Evolutionary conservation across 73 alveolate genomes (phyloP).

Genomic region (Symbiodinium natans): DNA sequence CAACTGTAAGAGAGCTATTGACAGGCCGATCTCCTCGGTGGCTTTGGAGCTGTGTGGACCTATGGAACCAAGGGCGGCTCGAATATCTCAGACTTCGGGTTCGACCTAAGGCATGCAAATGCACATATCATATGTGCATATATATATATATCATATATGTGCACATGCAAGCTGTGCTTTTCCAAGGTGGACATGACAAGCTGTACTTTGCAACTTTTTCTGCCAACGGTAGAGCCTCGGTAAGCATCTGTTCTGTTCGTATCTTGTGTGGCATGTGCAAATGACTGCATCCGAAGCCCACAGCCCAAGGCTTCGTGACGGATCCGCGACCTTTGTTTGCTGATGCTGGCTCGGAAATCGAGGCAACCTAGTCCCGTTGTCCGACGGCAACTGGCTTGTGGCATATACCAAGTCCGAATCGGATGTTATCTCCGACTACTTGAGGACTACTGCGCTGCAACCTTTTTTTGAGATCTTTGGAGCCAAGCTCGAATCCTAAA

Average conservation of each 20-base stretch:
- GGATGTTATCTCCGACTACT: constrained; percentile 22
- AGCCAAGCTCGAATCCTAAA: too few relatives aligned
- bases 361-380: constrained; percentile 8
- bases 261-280: too few relatives aligned
- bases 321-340: not conserved
- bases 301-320: not conserved
- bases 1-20: too few relatives aligned
- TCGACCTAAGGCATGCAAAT: too few relatives aligned
- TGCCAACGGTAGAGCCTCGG: constrained; percentile 2
- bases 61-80: constrained; percentile 5
- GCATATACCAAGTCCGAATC: not conserved
- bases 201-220: not conserved
- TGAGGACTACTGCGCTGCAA: too few relatives aligned
- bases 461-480: not conserved
- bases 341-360: constrained; percentile 1
- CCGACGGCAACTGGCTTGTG: constrained; percentile 26
- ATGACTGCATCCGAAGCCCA: too few relatives aligned
- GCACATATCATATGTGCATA: too few relatives aligned
- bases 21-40: not conserved
- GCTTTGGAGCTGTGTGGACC: constrained; percentile 26
- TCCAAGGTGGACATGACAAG: not conserved
- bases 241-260: too few relatives aligned
- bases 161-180: too few relatives aligned
- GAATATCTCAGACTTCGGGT: not conserved
- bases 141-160: too few relatives aligned